Percentiles rank a stretch among this genome's conserved stretches.
Conservation (phyloP, 306 rosid species). For the Medicago arabica region DNA sequence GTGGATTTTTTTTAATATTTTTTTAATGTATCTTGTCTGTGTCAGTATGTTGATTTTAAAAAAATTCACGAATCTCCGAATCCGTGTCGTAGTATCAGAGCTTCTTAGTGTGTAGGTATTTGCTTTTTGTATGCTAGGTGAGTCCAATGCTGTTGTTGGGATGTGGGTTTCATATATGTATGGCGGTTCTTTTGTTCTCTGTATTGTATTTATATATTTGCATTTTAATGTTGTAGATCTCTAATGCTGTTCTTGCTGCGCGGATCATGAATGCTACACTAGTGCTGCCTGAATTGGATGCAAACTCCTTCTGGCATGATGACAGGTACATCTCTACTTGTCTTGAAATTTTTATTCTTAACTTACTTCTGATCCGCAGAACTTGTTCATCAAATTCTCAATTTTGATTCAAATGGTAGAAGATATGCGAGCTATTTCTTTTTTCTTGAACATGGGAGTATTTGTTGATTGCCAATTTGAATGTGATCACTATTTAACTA, state of each 20-base stretch:
- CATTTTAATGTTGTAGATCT: slow-evolving; percentile 66
- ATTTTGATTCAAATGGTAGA: slow-evolving; percentile 1
- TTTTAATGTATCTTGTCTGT: too few relatives aligned
- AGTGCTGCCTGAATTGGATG: slow-evolving; percentile 92
- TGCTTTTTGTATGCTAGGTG: neutral
- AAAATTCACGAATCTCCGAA: too few relatives aligned
- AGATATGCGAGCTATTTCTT: neutral
- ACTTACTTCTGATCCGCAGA: slow-evolving; percentile 17
- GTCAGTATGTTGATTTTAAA: too few relatives aligned
- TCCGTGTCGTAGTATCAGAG: too few relatives aligned
- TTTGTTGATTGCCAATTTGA: slow-evolving; percentile 17
- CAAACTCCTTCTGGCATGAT: slow-evolving; percentile 97
- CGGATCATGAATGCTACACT: slow-evolving; percentile 97
- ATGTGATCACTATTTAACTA: neutral
- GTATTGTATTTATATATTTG: slow-evolving; percentile 10
- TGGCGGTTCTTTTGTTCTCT: slow-evolving; percentile 33
- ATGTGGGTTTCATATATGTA: slow-evolving; percentile 20
- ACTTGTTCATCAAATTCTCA: slow-evolving; percentile 24
- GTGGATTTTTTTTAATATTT: too few relatives aligned
- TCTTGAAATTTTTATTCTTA: slow-evolving; percentile 33
- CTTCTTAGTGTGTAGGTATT: too few relatives aligned
- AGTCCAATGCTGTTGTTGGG: slow-evolving; percentile 20
- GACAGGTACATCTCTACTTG: slow-evolving; percentile 61
- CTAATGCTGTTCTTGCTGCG: slow-evolving; percentile 98
- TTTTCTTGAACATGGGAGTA: neutral